Evolutionary conservation across 306 rosid species (phyloP).

Genomic region (Quercus glauca): DNA sequence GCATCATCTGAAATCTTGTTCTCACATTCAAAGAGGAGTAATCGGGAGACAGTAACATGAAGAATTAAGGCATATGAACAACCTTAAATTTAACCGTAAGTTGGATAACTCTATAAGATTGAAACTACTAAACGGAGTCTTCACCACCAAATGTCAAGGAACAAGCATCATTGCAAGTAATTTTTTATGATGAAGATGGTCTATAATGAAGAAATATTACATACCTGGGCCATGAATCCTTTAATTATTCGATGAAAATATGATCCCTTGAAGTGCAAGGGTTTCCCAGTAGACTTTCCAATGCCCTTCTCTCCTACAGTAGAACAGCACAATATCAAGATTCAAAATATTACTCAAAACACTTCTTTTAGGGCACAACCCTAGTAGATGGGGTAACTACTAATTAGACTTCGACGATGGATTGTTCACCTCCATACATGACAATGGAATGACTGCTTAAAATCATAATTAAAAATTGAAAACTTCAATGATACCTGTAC

Average conservation of each 20-base stretch:
- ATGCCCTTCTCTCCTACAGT: slow-evolving; percentile 84
- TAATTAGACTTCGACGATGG: neutral
- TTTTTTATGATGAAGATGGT: neutral
- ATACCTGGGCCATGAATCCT: slow-evolving; percentile 99
- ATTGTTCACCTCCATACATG: neutral
- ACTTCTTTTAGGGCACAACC: neutral
- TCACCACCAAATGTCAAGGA: neutral
- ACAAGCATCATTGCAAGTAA: neutral
- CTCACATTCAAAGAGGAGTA: neutral
- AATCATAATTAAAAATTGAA: neutral
- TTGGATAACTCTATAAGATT: neutral
- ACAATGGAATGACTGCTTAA: neutral
- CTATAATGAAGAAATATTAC: slow-evolving; percentile 23
- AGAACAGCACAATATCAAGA: slow-evolving; percentile 14
- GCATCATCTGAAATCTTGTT: neutral
- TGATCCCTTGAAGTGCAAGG: slow-evolving; percentile 85
- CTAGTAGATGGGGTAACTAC: neutral
- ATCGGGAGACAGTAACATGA: neutral
- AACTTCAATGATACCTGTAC: slow-evolving; percentile 63
- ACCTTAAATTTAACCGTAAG: neutral
- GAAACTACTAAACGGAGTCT: neutral
- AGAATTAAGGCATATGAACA: neutral
- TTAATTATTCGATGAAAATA: slow-evolving; percentile 79
- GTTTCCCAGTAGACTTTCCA: slow-evolving; percentile 79
- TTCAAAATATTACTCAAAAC: neutral